These are phyloP conservation scores for Podila horticola DNA, from an alignment of 192 early-diverging fungal genomes.

Conservation along the genomic window DNA sequence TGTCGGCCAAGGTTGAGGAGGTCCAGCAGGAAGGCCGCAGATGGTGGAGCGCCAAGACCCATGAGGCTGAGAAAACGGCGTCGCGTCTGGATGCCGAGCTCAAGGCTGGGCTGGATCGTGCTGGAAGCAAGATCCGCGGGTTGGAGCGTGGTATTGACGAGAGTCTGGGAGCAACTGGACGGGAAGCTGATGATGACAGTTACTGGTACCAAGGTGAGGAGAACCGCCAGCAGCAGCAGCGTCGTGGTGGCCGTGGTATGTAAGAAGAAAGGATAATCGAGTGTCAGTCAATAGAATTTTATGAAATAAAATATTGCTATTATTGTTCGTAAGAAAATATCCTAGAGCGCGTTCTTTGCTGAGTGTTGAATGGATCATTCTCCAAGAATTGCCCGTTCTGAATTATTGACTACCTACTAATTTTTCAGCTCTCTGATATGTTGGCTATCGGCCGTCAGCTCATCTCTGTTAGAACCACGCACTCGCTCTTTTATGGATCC, in stretches of 20 bases:
- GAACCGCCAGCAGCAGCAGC: conserved; percentile 10
- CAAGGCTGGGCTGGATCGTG: conserved; percentile 15
- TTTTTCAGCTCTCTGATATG: too few relatives aligned
- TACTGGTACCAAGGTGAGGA: conserved; percentile 18
- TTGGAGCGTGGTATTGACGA: conserved; percentile 2
- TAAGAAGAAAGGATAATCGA: background rate
- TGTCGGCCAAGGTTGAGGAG: background rate
- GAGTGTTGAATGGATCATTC: too few relatives aligned
- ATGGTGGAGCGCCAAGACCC: conserved; percentile 20
- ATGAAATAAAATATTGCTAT: too few relatives aligned
- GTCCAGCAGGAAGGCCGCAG: background rate
- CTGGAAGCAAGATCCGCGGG: conserved; percentile 7
- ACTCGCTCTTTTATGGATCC: too few relatives aligned
- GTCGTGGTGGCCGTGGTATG: conserved; percentile 23
- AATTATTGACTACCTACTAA: too few relatives aligned
- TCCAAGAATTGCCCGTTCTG: too few relatives aligned
- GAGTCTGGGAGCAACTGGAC: background rate
- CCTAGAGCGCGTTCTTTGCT: too few relatives aligned
- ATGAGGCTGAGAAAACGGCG: conserved; percentile 22
- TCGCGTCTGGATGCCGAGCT: conserved; percentile 9
- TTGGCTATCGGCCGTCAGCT: too few relatives aligned
- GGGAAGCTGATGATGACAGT: conserved; percentile 5
- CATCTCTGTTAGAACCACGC: too few relatives aligned
- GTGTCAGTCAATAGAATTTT: too few relatives aligned
- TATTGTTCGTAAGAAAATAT: too few relatives aligned